Evolutionary conservation across 345 rosid species (phyloP).

Genomic region (Linum trigynum): DNA sequence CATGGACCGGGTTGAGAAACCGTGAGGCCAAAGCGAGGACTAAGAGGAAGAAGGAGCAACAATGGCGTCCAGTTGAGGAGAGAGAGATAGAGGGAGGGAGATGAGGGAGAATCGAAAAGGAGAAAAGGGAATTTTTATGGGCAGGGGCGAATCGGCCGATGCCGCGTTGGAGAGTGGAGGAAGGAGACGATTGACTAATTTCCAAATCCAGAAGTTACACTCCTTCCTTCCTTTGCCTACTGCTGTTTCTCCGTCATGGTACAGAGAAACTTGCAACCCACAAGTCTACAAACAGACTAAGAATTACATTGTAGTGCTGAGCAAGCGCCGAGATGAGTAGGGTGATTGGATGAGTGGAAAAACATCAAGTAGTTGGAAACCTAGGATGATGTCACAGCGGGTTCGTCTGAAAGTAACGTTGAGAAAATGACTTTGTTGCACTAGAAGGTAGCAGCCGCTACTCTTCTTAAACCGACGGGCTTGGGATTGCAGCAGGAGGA

Average conservation of each 20-base stretch:
- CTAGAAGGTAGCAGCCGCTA: background rate
- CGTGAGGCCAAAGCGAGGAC: background rate
- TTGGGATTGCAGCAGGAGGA: too few relatives aligned
- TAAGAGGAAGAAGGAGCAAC: background rate
- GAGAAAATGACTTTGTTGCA: background rate
- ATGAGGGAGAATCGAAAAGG: background rate
- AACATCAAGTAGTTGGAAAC: constrained; percentile 32
- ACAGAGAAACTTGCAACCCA: too few relatives aligned
- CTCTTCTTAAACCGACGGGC: too few relatives aligned
- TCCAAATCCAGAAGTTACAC: too few relatives aligned
- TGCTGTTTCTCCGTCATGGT: too few relatives aligned
- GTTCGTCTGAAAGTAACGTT: background rate
- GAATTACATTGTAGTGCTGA: constrained; percentile 45
- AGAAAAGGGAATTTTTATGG: too few relatives aligned
- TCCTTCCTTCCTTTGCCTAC: too few relatives aligned
- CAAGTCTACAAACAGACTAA: too few relatives aligned
- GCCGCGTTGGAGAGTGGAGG: background rate
- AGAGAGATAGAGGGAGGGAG: too few relatives aligned
- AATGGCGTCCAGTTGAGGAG: background rate
- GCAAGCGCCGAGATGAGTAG: constrained; percentile 37
- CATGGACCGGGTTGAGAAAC: background rate
- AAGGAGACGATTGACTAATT: background rate
- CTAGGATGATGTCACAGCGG: background rate
- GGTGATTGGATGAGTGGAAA: constrained; percentile 36
- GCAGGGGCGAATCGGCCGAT: too few relatives aligned